Evolutionary conservation across 1,139 yeast species (phyloP).

Genomic region (Blastobotrys illinoisensis): DNA sequence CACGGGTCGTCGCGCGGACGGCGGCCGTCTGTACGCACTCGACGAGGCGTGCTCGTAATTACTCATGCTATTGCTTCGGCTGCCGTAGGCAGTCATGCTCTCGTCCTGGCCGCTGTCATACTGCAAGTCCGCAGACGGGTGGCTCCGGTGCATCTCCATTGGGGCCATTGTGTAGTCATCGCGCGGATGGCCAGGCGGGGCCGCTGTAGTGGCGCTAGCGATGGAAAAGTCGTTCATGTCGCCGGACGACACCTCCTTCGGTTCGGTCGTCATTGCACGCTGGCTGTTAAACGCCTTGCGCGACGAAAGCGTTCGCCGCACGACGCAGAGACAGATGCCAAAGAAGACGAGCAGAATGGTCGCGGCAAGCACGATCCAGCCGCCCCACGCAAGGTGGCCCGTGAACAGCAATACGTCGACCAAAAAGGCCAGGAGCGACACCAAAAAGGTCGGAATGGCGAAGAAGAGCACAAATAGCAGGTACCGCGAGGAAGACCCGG

Average conservation of each 20-base stretch:
- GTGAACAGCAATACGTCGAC: constrained; percentile 51
- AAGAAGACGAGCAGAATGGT: constrained; percentile 41
- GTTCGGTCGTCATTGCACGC: constrained; percentile 23
- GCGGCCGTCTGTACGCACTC: constrained; percentile 9
- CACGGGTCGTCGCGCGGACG: not conserved
- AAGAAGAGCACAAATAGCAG: constrained; percentile 39
- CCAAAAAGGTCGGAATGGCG: constrained; percentile 43
- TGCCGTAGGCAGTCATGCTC: not conserved
- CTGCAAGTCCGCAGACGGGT: not conserved
- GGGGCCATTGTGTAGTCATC: not conserved
- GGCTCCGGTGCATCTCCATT: not conserved
- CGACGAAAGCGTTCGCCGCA: constrained; percentile 49
- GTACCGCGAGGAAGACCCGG: constrained; percentile 34
- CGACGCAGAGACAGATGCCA: constrained; percentile 41
- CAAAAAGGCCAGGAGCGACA: constrained; percentile 46
- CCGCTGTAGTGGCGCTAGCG: not conserved
- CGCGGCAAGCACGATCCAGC: constrained; percentile 47
- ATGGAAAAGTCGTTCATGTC: constrained; percentile 13
- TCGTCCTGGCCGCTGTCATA: not conserved
- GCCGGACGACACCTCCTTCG: constrained; percentile 11
- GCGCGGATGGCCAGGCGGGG: not conserved
- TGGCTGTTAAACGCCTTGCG: constrained; percentile 37
- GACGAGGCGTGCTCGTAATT: constrained; percentile 13
- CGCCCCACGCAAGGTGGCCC: constrained; percentile 49
- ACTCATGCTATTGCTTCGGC: not conserved